These are phyloP conservation scores for Macrocybe sp. DNA, from an alignment of 1,284 basidiomycete species.

Conservation along the genomic window DNA sequence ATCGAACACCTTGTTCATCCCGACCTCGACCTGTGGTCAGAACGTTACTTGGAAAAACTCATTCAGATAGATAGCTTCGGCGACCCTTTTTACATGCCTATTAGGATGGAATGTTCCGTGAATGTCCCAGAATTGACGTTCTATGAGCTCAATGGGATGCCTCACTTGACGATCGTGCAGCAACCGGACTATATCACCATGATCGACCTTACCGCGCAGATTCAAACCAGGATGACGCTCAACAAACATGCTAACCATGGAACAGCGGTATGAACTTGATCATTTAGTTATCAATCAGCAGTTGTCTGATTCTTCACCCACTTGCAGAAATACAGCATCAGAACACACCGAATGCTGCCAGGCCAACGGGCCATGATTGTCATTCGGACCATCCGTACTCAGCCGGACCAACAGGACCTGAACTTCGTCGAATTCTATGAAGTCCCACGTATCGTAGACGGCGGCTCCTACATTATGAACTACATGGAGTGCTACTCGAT, in stretches of 20 bases:
- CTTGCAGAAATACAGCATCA: constrained; percentile 37
- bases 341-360: constrained; percentile 49
- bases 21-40: constrained; percentile 33
- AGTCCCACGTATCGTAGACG: constrained; percentile 21
- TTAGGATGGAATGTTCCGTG: too few species aligned
- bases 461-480: constrained; percentile 12
- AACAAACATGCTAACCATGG: constrained; percentile 11
- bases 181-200: constrained; percentile 39
- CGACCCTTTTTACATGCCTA: too few species aligned
- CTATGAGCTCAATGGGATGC: constrained; percentile 38
- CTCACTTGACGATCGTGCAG: constrained; percentile 43
- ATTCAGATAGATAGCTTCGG: too few species aligned
- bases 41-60: constrained; percentile 11
- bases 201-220: constrained; percentile 31
- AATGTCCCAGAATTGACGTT: constrained; percentile 26
- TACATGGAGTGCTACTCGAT: constrained; percentile 15
- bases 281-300: not conserved
- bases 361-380: constrained; percentile 50
- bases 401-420: constrained; percentile 15
- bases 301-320: constrained; percentile 17
- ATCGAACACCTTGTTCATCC: constrained; percentile 51
- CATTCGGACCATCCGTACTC: constrained; percentile 36
- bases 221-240: constrained; percentile 14
- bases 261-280: constrained; percentile 12
- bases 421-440: constrained; percentile 28